Evolutionary conservation across 306 rosid genomes (phyloP), one percentile per base, ranked within the genome.

Genomic region (Leucaena leucocephala): DNA sequence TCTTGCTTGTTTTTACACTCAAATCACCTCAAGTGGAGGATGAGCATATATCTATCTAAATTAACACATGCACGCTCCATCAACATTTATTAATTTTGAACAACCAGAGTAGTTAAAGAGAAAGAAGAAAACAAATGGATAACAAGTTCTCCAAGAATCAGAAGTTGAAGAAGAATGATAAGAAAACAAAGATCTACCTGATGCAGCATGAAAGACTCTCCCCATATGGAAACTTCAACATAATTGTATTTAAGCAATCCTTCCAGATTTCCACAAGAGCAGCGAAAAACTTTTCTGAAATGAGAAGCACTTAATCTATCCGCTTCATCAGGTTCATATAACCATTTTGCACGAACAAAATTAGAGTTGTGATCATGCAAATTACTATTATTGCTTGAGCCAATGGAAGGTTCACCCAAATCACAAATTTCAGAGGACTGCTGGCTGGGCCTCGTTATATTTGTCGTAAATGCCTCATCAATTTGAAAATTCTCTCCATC

Each of bases 171-270:
- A 70, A 44, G 64, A 68, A 78, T 27, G 54, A 74, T n/a, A 17
- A 57, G 19, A n/a, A 35, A 54, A 38, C 7, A 35, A 71, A 40
- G 68, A 73, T 84, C 77, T 87, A 95, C 98, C 90, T 95, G 98
- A 86, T 92, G 98, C 74, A 95, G 82, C 97, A 94, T 94, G 89
- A 92, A 94, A 46, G 97, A 94, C 87, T 94, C 97, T 75, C 98
- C 98, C 91, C 91, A 89, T 55, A 95, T 87, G 70, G 88, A 91
- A 34, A 95, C 39, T 86, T 91, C 98, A 46, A 92, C 76, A 73
- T 61, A 90, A 55, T 81, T 84, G 83, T 59, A 78, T 78, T 89
- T 88, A 43, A 54, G 76, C 2, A 91, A 84, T 52, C 65, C 85
- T 90, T 91, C 93, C 67, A 94, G 88, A 79, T 88, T 92, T 55